A percentile compares a stretch with the other conserved stretches of the same genome.
phyloP scores from a whole-genome alignment of 257 asterid species.

The Solanum sejunctum region DNA sequence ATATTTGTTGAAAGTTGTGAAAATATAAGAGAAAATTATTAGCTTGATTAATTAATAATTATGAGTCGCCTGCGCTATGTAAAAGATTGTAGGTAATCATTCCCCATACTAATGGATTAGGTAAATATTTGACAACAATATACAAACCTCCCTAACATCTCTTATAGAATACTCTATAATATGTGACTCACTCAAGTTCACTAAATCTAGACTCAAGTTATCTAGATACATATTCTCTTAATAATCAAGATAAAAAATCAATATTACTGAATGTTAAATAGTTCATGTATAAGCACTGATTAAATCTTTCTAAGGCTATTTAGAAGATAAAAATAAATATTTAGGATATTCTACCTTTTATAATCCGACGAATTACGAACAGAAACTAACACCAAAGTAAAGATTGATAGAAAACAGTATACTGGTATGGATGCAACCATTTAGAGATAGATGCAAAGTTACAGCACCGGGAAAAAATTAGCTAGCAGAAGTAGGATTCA shows the following conservation, averaged over 20 bases:
- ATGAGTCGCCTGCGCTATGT: not conserved
- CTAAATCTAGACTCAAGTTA: not conserved
- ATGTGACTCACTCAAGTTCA: not conserved
- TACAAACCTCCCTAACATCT: not conserved
- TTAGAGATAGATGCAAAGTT: not conserved
- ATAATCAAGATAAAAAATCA: not conserved
- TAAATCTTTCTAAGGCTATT: not conserved
- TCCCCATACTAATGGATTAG: not conserved
- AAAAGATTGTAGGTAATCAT: not conserved
- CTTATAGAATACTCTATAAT: not conserved
- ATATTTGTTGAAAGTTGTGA: not conserved
- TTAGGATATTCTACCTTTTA: not conserved
- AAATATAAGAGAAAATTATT: not conserved
- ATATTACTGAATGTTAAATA: not conserved
- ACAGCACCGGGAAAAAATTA: not conserved
- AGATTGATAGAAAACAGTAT: not conserved
- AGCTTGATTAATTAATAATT: not conserved
- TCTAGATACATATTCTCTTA: not conserved
- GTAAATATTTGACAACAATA: not conserved
- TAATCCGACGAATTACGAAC: not conserved
- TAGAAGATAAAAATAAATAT: not conserved
- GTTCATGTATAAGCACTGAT: not conserved
- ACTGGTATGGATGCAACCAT: not conserved
- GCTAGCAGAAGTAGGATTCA: not conserved
- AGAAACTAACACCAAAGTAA: not conserved